Percentiles rank a stretch among this genome's conserved stretches.
These are phyloP conservation scores for Diplodia scrobiculata DNA, from an alignment of 2,329 filamentous ascomycete species.

Conservation along the genomic window DNA sequence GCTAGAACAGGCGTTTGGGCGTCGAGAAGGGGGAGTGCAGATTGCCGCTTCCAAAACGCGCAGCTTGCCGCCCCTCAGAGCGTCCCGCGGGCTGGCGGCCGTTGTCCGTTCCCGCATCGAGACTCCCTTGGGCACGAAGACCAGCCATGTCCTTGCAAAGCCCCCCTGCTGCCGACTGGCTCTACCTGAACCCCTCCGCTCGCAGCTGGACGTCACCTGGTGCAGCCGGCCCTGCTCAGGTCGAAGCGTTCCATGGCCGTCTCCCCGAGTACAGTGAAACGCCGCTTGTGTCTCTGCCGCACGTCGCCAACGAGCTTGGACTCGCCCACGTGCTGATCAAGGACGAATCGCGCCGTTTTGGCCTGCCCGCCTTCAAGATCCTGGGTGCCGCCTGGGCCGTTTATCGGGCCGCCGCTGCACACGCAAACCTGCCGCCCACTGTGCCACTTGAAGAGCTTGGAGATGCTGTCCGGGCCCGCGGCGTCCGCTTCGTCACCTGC, in stretches of 20 bases:
- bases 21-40: background rate
- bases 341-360: conserved; percentile 68
- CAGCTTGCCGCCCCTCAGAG: background rate
- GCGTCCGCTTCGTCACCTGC: conserved; percentile 60
- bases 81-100: background rate
- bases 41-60: background rate
- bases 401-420: conserved; percentile 58
- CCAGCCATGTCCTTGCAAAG: conserved; percentile 12
- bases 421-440: conserved; percentile 50
- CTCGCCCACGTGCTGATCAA: conserved; percentile 63
- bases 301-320: conserved; percentile 58
- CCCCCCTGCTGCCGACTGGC: conserved; percentile 15
- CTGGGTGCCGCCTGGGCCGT: conserved; percentile 75
- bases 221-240: conserved; percentile 16
- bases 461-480: conserved; percentile 33
- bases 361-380: conserved; percentile 76
- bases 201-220: conserved; percentile 32
- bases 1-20: conserved; percentile 16
- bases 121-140: background rate
- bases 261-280: conserved; percentile 62
- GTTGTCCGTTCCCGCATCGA: conserved; percentile 2
- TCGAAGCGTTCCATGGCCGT: conserved; percentile 56
- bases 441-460: conserved; percentile 52
- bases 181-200: conserved; percentile 40
- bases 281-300: conserved; percentile 56